These are phyloP conservation scores for Periconia sp. DNA, from an alignment of 2,329 filamentous ascomycete species.

Conservation along the genomic window DNA sequence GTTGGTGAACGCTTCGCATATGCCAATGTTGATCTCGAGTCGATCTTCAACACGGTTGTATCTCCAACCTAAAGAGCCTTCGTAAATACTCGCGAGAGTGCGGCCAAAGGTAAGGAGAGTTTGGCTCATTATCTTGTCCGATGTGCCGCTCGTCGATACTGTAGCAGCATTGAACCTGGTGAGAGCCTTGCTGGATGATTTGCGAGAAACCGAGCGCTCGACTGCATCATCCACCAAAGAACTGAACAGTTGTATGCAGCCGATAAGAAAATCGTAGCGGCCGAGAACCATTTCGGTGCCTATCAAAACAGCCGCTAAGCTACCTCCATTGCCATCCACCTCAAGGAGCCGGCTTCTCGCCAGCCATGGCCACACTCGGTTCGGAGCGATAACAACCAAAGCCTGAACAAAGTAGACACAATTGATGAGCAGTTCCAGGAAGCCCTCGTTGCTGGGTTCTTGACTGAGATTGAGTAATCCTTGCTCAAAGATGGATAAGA, in stretches of 20 bases:
- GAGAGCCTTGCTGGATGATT: conserved; percentile 56
- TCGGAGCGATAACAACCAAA: conserved; percentile 71
- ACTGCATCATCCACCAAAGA: conserved; percentile 75
- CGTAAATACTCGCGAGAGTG: conserved; percentile 78
- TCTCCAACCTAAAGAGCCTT: conserved; percentile 83
- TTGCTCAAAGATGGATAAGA: conserved; percentile 83
- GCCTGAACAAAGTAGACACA: conserved; percentile 81
- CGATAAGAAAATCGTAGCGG: conserved; percentile 75
- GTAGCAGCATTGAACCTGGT: conserved; percentile 50
- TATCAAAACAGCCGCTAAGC: conserved; percentile 77
- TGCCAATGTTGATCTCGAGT: conserved; percentile 66
- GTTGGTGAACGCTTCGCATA: conserved; percentile 70
- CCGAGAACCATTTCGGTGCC: conserved; percentile 76
- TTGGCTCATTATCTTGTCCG: conserved; percentile 74
- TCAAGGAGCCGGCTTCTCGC: conserved; percentile 78
- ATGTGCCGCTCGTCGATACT: conserved; percentile 67
- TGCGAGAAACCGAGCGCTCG: conserved; percentile 67
- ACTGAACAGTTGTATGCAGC: conserved; percentile 73
- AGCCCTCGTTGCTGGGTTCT: conserved; percentile 62
- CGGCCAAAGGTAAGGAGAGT: conserved; percentile 74
- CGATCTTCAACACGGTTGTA: conserved; percentile 71
- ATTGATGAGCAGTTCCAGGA: conserved; percentile 67
- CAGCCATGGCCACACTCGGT: conserved; percentile 87
- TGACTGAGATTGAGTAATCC: conserved; percentile 54
- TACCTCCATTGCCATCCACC: conserved; percentile 72